Base-by-base conservation (phyloP, 1,284 basidiomycete species). In the Ustilago trichophora region DNA sequence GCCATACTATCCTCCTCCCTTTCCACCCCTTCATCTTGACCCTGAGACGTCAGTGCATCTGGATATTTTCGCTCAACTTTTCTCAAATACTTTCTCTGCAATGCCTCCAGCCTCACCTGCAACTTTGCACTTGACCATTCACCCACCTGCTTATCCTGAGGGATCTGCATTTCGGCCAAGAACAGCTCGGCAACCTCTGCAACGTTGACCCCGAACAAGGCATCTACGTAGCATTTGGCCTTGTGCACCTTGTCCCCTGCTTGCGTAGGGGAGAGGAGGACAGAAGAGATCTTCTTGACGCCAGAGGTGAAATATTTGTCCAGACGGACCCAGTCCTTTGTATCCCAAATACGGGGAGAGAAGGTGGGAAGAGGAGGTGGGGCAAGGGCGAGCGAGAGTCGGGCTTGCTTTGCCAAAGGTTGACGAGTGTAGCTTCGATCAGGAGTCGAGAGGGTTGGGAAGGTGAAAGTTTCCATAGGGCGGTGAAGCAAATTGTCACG, bases 241-340 rank as follows among this genome's bases (percentile, higher is more conserved):
- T 53, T 54, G 0, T 8, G n/a, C n/a, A 7, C 13, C 3, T 45
- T 45, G 6, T 15, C 3, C 6, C n/a, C n/a, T 7, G 2, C 43
- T 4, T 34, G 26, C 1, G 25, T 15, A 11, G 10, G 27, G 27
- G 27, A 29, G 33, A 62, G 36, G 12, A 55, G 44, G 0, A 13
- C 12, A 3, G 42, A 26, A 13, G 63, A 47, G 38, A 59, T 55
- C n/a, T 27, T 18, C 26, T 54, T 52, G 26, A 70, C 37, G 12
- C 48, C 52, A 5, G 25, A 38, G 3, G 56, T 43, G 13, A 65
- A 65, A 48, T 65, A 70, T 42, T 54, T 60, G 53, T 70, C 67
- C 6, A 70, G 60, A 3, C 67, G 48, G 1, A 31, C 18, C 67
- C 67, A 70, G 47, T 70, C 67, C 3, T 22, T 8, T 1, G 56